Evolutionary conservation across 2,329 filamentous ascomycete genomes (phyloP), one percentile per base, ranked within the genome.

Genomic region (Sclerotinia subarctica): DNA sequence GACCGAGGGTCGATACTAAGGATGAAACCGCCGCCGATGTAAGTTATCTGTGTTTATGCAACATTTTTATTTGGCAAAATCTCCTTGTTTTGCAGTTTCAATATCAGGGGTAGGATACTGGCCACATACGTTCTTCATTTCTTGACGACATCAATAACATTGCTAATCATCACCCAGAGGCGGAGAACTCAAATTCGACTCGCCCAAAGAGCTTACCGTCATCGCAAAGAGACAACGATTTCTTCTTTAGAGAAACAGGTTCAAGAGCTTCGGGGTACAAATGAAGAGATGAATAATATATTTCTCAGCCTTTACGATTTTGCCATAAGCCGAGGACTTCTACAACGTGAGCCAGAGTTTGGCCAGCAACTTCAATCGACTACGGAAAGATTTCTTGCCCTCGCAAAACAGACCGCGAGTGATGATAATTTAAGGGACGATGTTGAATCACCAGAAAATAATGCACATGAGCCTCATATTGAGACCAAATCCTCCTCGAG

Each of bases 111-210:
- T 62, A n/a, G 2, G 32, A 26, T 42, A 19, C 24, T 15, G 19
- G 51, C 21, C 10, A 5, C 5, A 6, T n/a, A 21, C 51, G 21
- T 51, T 42, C 46, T 51, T n/a, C 5, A 26, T 26, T 21, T 15
- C 17, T 38, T 26, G 59, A 13, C 35, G n/a, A 21, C 3, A 26
- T 15, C 8, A 21, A 35, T 38, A n/a, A 21, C 13, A 53, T 24
- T 35, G 58, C 64, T 70, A 75, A 69, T 76, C 58, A 42, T 38
- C 68, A 3, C 35, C 52, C 72, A 91, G 90, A 89, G 92, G 70
- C 90, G 93, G 64, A 86, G 93, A 66, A 94, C 92, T 6, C 93
- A 97, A 77, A 95, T 97, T 71, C 88, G 93, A 32, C 85, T 94
- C 66, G 93, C 93, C 2, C 93, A 96, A 78, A 84, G 93, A 72